These are phyloP conservation scores for Umbellularia californica DNA, from an alignment of 164 flowering plant genomes.

Conservation along the genomic window DNA sequence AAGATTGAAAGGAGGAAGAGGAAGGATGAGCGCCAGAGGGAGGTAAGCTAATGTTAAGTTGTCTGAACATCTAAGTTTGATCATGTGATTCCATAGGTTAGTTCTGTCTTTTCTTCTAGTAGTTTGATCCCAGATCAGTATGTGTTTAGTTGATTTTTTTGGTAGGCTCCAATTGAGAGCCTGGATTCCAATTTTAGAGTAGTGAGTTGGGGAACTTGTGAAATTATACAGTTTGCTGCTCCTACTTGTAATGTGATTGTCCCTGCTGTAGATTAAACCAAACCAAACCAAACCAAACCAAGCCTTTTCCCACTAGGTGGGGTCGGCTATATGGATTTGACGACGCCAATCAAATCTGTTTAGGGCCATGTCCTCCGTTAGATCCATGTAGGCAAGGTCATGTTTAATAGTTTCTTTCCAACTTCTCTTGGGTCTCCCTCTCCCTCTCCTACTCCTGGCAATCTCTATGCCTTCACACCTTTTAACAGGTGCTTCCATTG, in stretches of 20 bases:
- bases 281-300: too few relatives aligned
- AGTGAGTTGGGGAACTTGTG: background rate
- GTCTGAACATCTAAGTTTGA: background rate
- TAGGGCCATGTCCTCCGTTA: too few relatives aligned
- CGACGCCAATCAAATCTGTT: too few relatives aligned
- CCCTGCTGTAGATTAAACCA: background rate
- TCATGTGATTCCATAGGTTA: background rate
- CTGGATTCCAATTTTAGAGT: background rate
- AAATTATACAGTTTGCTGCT: background rate
- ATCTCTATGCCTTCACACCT: too few relatives aligned
- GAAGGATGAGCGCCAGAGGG: conserved; percentile 95
- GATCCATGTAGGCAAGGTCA: too few relatives aligned
- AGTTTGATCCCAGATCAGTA: background rate
- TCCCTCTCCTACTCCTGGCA: too few relatives aligned
- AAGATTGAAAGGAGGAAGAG: conserved; percentile 89
- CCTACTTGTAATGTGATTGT: background rate
- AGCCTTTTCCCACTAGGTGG: too few relatives aligned
- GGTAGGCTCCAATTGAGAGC: background rate
- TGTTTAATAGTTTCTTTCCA: too few relatives aligned
- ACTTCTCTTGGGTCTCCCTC: too few relatives aligned
- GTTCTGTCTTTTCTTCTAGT: background rate
- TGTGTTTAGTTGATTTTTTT: background rate
- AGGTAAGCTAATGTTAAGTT: conserved; percentile 37
- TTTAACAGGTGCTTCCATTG: too few relatives aligned
- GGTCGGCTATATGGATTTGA: too few relatives aligned